phyloP scores from a whole-genome alignment of 345 rosid species.

The Populus davidiana region DNA sequence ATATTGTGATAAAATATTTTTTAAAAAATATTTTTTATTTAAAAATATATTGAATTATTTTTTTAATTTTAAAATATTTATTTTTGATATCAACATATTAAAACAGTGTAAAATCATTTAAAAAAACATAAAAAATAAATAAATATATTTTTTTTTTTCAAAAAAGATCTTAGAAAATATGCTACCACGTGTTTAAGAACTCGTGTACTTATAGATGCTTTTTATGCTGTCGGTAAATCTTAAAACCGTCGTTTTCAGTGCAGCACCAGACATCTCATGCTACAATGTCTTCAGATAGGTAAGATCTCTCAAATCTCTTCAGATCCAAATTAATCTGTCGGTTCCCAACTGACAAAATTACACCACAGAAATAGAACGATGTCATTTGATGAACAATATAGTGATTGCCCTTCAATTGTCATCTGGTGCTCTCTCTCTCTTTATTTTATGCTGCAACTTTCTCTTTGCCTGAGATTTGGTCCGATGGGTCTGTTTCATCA shows the following conservation, averaged over 20 bases:
- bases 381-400: background rate
- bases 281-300: background rate
- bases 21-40: too few species aligned
- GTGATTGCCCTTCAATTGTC: background rate
- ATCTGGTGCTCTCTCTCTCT: too few species aligned
- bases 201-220: background rate
- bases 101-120: accelerated
- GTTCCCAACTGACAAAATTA: background rate
- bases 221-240: background rate
- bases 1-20: accelerated
- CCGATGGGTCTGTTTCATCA: background rate
- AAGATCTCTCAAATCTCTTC: background rate
- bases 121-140: too few species aligned
- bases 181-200: background rate
- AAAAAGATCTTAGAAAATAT: background rate
- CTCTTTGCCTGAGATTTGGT: background rate
- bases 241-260: background rate
- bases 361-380: background rate
- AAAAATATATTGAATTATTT: too few species aligned
- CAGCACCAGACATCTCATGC: background rate
- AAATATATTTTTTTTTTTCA: too few species aligned
- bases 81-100: accelerated
- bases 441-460: too few species aligned
- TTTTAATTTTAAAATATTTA: too few species aligned
- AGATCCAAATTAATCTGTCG: background rate